Percentiles rank a stretch among this genome's conserved stretches.
Evolutionary conservation across 2,329 filamentous ascomycete genomes (phyloP).

Genomic region (Pseudocercospora vitis): DNA sequence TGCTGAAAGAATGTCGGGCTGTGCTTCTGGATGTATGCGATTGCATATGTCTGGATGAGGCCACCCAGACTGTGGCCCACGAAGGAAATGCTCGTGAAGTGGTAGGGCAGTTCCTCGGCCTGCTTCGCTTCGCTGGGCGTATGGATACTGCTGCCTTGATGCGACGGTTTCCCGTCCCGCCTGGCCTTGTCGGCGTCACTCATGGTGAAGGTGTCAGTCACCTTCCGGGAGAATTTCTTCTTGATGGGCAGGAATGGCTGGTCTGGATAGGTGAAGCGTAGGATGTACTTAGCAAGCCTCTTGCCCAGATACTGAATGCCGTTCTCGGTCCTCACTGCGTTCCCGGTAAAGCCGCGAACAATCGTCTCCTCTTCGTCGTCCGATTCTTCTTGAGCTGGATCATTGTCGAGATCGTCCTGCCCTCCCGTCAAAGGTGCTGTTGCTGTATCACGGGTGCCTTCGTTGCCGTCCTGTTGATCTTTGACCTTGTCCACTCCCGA

Average conservation of each 20-base stretch:
- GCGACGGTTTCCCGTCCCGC: conserved; percentile 49
- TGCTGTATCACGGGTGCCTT: conserved; percentile 25
- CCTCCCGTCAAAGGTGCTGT: conserved; percentile 52
- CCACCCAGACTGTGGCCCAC: conserved; percentile 90
- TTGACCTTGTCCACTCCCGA: conserved; percentile 16
- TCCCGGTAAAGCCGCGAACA: conserved; percentile 85
- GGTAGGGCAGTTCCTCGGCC: conserved; percentile 62
- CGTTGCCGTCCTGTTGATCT: conserved; percentile 18
- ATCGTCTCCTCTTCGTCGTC: conserved; percentile 80
- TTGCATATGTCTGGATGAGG: conserved; percentile 86
- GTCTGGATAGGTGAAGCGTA: conserved; percentile 89
- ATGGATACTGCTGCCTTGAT: conserved; percentile 64
- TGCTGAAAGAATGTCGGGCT: conserved; percentile 85
- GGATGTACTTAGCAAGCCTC: conserved; percentile 83
- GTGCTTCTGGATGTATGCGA: conserved; percentile 96
- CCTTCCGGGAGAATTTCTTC: conserved; percentile 51
- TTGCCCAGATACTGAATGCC: conserved; percentile 98
- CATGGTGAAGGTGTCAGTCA: conserved; percentile 50
- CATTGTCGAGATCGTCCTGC: conserved; percentile 48
- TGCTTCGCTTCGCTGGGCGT: conserved; percentile 46
- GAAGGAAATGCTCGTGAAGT: conserved; percentile 92
- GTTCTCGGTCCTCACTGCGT: conserved; percentile 85
- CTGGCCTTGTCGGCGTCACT: conserved; percentile 46
- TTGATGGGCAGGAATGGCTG: conserved; percentile 78
- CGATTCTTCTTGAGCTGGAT: conserved; percentile 55